A percentile compares a stretch with the other conserved stretches of the same genome.
phyloP scores from a whole-genome alignment of 345 rosid genomes.

The Gossypium arboreum region DNA sequence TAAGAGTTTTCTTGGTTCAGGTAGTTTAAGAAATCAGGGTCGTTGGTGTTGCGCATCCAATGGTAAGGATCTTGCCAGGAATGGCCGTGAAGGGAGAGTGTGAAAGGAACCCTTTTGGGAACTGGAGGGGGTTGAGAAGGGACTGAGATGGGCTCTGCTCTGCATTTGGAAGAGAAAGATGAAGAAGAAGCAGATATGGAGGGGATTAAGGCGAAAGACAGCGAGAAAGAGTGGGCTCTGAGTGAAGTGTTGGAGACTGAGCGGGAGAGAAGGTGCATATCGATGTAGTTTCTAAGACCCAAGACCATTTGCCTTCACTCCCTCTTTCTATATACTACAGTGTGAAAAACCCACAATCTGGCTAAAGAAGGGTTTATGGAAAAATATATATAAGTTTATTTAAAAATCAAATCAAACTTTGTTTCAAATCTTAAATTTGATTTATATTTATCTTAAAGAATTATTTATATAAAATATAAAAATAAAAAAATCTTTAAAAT shows the following conservation, averaged over 20 bases:
- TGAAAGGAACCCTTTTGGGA: constrained; percentile 57
- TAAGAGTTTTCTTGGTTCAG: constrained; percentile 70
- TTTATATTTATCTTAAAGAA: too few species aligned
- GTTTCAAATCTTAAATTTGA: too few species aligned
- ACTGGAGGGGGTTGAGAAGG: constrained; percentile 45
- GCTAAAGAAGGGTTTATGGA: too few species aligned
- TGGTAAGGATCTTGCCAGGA: constrained; percentile 71
- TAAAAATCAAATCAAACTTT: too few species aligned
- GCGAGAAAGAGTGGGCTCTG: constrained; percentile 22
- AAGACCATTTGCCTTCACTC: background rate
- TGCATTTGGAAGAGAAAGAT: constrained; percentile 36
- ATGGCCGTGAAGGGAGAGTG: constrained; percentile 49
- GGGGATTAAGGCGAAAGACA: constrained; percentile 24
- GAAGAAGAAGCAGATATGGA: constrained; percentile 16
- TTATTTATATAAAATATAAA: too few species aligned
- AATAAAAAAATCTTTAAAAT: too few species aligned
- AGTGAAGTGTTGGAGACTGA: constrained; percentile 18
- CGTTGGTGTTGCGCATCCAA: constrained; percentile 68
- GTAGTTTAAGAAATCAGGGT: constrained; percentile 48
- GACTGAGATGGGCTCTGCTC: constrained; percentile 32
- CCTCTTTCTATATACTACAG: background rate
- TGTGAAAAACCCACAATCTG: too few species aligned
- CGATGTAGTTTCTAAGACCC: background rate
- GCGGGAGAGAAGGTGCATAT: constrained; percentile 37
- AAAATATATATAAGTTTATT: too few species aligned